Conservation (phyloP, 148 eudicot species). For the Chenopodium quinoa region DNA sequence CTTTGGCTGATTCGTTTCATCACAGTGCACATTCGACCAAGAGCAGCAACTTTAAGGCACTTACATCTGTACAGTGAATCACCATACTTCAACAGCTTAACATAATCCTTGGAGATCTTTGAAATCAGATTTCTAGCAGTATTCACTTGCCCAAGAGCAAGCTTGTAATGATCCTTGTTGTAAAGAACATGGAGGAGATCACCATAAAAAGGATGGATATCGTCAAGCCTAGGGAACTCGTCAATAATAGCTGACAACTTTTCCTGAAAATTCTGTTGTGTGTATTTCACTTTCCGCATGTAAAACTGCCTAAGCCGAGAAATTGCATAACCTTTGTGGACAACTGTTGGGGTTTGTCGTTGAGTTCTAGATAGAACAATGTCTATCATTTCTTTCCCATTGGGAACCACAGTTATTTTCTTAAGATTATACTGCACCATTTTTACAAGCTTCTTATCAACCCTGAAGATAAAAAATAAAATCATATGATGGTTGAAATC, state of each 20-base stretch:
- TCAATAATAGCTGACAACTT: slow-evolving; percentile 93
- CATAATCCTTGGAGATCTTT: slow-evolving; percentile 80
- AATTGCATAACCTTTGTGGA: slow-evolving; percentile 93
- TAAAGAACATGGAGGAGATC: slow-evolving; percentile 89
- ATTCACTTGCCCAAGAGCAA: slow-evolving; percentile 92
- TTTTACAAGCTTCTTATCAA: slow-evolving; percentile 15
- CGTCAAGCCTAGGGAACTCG: slow-evolving; percentile 87
- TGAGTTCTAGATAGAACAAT: slow-evolving; percentile 87
- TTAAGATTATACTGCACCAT: slow-evolving; percentile 94
- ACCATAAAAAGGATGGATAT: slow-evolving; percentile 91
- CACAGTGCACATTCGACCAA: slow-evolving; percentile 96
- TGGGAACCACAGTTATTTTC: slow-evolving; percentile 87
- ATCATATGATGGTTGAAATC: neutral
- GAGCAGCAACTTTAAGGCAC: slow-evolving; percentile 90
- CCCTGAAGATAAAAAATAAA: neutral
- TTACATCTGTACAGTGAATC: slow-evolving; percentile 92
- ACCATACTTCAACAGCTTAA: slow-evolving; percentile 80
- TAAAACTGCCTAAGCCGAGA: slow-evolving; percentile 79
- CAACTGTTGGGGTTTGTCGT: slow-evolving; percentile 86
- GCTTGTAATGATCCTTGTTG: slow-evolving; percentile 96
- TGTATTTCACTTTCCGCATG: slow-evolving; percentile 91
- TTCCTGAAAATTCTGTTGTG: slow-evolving; percentile 76
- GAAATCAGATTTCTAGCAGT: slow-evolving; percentile 82
- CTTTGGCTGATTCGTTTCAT: slow-evolving; percentile 79
- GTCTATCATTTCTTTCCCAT: slow-evolving; percentile 78